Evolutionary conservation across 2,329 filamentous ascomycete genomes (phyloP), one percentile per base, ranked within the genome.

Genomic region (Boeremia exigua): DNA sequence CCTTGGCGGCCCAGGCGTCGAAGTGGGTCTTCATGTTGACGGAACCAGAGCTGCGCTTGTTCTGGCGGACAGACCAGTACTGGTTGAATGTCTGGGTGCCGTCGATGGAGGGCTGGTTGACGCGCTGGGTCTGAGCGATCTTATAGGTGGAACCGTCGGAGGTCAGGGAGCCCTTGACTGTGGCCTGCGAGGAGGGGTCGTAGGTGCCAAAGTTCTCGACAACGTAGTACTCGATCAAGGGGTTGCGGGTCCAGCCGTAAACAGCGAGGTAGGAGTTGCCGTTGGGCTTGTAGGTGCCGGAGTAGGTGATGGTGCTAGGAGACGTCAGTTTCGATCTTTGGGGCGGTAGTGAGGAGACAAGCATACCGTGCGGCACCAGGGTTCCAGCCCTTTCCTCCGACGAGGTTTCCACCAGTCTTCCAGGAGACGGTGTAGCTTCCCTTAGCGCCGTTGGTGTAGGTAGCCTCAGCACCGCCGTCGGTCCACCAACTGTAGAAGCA

Each of bases 401-500:
- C 82, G 40, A 84, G 81, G 75, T 85, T 83, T 30, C 82, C 82
- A 61, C 78, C 80, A 30, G 72, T 76, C 45, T 74, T 72, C 83
- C 83, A 86, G 4, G 48, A 73, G 6, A 82, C 75, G 58, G 75
- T 79, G 77, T 84, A 85, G 56, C 72, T 69, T 23, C 84, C 83
- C 17, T 71, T 80, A 4, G 72, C 69, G 17, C 78, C 80, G 71
- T 86, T 86, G 66, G 79, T 83, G 76, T 86, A 87, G 34, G 75
- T 81, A 7, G 82, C 81, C 37, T 74, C 67, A 33, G 75, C 78
- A n/a, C 72, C 76, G 28, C 81, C 80, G 56, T 86, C 84, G 51
- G 80, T 84, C 83, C 83, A 87, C 77, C 80, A 86, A 8, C 81
- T 84, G 73, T 83, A 87, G 77, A 82, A 87, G 76, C 79, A 87